Conservation (phyloP, 2,329 filamentous ascomycete species). For the Fusarium coicis region DNA sequence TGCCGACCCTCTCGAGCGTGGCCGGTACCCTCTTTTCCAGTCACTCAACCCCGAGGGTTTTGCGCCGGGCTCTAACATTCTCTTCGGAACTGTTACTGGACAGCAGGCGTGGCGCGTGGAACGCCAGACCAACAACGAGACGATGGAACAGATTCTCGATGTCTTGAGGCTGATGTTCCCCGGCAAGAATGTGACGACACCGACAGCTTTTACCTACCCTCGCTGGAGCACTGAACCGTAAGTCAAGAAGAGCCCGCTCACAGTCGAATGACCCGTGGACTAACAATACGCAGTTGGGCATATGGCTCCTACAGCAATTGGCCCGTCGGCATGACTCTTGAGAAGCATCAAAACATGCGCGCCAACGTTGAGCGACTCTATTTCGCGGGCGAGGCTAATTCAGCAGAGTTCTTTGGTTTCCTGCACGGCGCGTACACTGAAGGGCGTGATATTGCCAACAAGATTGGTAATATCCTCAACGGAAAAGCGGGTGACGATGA, state of each 20-base stretch:
- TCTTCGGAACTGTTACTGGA: constrained; percentile 65
- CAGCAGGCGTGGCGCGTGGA: constrained; percentile 62
- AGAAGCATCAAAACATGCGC: constrained; percentile 74
- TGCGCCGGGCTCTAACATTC: constrained; percentile 68
- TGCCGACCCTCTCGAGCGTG: constrained; percentile 54
- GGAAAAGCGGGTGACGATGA: constrained; percentile 19
- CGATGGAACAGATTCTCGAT: constrained; percentile 64
- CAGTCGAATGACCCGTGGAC: neutral
- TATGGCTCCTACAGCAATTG: constrained; percentile 76
- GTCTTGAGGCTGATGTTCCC: constrained; percentile 73
- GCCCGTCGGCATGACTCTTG: constrained; percentile 70
- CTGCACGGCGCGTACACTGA: constrained; percentile 71
- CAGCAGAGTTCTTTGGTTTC: constrained; percentile 72
- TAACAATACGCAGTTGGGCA: constrained; percentile 48
- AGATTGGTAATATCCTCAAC: constrained; percentile 49
- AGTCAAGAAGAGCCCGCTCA: neutral
- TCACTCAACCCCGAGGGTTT: constrained; percentile 68
- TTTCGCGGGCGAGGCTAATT: constrained; percentile 74
- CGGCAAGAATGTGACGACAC: constrained; percentile 65
- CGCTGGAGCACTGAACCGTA: constrained; percentile 40
- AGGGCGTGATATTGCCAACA: constrained; percentile 60
- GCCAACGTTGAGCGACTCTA: constrained; percentile 71
- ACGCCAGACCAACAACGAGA: constrained; percentile 67
- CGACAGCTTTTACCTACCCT: constrained; percentile 69
- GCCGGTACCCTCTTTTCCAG: constrained; percentile 69